Conservation (phyloP, 2,329 filamentous ascomycete genomes). For the Penicillium sp. region DNA sequence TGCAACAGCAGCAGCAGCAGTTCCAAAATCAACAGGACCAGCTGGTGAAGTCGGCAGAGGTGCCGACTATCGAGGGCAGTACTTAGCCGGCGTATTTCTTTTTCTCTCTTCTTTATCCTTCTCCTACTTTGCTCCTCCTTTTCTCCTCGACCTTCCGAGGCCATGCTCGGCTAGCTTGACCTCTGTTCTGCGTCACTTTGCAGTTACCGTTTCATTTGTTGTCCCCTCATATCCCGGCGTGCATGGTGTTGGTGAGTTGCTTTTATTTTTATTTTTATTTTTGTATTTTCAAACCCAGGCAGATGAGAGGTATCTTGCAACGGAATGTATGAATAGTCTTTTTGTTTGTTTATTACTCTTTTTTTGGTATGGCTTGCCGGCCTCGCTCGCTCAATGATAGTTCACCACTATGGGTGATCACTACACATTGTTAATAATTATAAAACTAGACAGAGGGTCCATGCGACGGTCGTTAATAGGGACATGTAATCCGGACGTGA, state of each 20-base stretch:
- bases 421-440: slow-evolving; percentile 16
- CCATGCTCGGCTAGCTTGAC: background rate
- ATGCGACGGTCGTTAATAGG: too few relatives aligned
- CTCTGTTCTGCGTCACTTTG: background rate
- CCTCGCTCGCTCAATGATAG: background rate
- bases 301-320: slow-evolving; percentile 3
- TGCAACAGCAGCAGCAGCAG: slow-evolving; percentile 25
- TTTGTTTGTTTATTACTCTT: slow-evolving; percentile 1
- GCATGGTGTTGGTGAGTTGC: slow-evolving; percentile 5
- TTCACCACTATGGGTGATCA: background rate
- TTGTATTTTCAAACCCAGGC: background rate
- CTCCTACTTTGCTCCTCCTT: background rate
- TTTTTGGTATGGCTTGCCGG: background rate
- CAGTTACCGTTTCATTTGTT: background rate
- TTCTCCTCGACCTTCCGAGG: too few relatives aligned
- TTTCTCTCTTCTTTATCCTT: too few relatives aligned
- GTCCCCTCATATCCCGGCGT: slow-evolving; percentile 6
- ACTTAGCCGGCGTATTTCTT: slow-evolving; percentile 1
- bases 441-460: too few relatives aligned
- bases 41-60: slow-evolving; percentile 14
- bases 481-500: too few relatives aligned
- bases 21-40: slow-evolving; percentile 25
- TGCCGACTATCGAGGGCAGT: slow-evolving; percentile 9
- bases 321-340: slow-evolving; percentile 24
- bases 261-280: background rate